A percentile compares a stretch with the other conserved stretches of the same genome.
phyloP scores from a whole-genome alignment of 2,329 filamentous ascomycete species.

The Hypoxylon sp. region DNA sequence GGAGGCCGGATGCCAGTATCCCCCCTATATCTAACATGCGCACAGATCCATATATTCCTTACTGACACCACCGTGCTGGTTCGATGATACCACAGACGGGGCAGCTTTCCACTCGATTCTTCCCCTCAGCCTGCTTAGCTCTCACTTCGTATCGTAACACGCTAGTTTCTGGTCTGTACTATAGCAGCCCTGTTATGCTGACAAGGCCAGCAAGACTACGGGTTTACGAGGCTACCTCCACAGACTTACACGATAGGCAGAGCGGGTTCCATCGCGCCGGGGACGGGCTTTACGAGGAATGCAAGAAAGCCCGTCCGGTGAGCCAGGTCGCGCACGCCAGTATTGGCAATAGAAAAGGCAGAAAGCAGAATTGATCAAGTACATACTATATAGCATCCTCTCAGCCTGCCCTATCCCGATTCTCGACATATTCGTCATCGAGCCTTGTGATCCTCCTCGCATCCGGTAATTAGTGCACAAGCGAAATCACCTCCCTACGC shows the following conservation, averaged over 20 bases:
- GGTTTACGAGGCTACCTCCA: background rate
- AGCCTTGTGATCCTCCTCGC: conserved; percentile 14
- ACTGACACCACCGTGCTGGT: too few relatives aligned
- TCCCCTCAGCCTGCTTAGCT: background rate
- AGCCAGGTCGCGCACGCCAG: conserved; percentile 9
- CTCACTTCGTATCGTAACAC: too few relatives aligned
- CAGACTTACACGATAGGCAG: too few relatives aligned
- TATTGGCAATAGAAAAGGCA: background rate
- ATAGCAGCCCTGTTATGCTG: background rate
- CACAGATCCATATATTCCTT: conserved; percentile 7
- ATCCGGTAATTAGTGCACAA: conserved; percentile 26
- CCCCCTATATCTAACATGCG: conserved; percentile 30
- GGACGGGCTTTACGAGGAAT: conserved; percentile 1
- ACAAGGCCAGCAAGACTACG: background rate
- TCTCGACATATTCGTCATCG: conserved; percentile 23
- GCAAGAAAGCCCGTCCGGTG: conserved; percentile 5
- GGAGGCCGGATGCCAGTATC: conserved; percentile 26
- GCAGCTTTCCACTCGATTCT: conserved; percentile 16
- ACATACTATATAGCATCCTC: too few relatives aligned
- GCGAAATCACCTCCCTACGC: conserved; percentile 27
- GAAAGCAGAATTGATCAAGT: conserved; percentile 16
- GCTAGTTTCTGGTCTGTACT: background rate
- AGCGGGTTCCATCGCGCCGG: background rate
- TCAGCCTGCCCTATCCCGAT: background rate
- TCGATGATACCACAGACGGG: too few relatives aligned